Base-by-base conservation (phyloP, 176 grass and related monocot species). In the Leersia perrieri region DNA sequence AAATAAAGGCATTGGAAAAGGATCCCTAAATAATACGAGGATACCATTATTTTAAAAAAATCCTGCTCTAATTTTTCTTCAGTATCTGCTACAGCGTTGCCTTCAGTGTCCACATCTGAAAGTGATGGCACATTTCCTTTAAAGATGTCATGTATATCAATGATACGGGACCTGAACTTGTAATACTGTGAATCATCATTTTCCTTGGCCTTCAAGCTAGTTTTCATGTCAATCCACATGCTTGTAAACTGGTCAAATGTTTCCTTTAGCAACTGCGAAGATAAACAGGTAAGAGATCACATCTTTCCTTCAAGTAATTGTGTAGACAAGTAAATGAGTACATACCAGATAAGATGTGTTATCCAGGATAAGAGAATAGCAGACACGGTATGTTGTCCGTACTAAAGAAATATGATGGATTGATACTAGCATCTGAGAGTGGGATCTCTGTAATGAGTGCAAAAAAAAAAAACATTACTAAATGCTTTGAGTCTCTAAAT, bases 221-320 rank as follows among this genome's bases (percentile, higher is more conserved):
- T 89, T 91, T 98, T 98, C 90, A 92, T 98, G n/a, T 80, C 66
- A 66, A 91, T 30, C 95, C 95, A 98, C 72, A 87, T 87, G 68
- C 81, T 88, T 62, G 90, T 87, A 78, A 98, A 98, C 58, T 94
- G 84, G 66, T 92, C 87, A 73, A 98, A 94, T 41, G 78, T 81
- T 12, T 77, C 85, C 68, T 91, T 88, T 73, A 98, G 57, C 14
- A 85, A 88, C 95, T 98, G 83, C 22, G 73, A 88, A 78, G 27
- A 85, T 28, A 88, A 77, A 79, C 55, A 42, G n/a, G 27, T 87
- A 75, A 71, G 71, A 72, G 23, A 90, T 12, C 26, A 39, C 76
- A 38, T 60, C 18, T 65, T 77, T 69, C 31, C 34, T 42, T 68
- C 30, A 33, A 42, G 12, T 25, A 68, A 40, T 34, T 12, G 74